Evolutionary conservation across 1,139 yeast genomes (phyloP).

Genomic region (Arxiozyma telluris): DNA sequence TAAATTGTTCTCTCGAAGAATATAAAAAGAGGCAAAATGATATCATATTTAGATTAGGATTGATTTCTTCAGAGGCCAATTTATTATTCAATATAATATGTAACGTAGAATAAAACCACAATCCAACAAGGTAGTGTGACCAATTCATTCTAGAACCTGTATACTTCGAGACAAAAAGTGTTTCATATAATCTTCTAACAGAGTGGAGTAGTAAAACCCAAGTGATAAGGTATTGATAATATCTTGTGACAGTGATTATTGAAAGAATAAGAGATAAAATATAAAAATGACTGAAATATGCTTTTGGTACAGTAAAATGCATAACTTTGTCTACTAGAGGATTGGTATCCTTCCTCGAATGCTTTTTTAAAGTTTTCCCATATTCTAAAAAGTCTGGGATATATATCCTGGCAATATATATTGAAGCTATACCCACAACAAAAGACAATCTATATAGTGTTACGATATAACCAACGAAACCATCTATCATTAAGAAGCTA

Average conservation of each 20-base stretch:
- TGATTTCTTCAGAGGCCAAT: conserved; percentile 16
- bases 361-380: conserved; percentile 32
- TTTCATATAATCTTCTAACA: conserved; percentile 55
- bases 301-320: conserved; percentile 38
- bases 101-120: conserved; percentile 49
- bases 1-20: conserved; percentile 48
- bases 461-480: background rate
- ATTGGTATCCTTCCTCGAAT: background rate
- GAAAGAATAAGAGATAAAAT: conserved; percentile 18
- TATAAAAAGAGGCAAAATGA: conserved; percentile 32
- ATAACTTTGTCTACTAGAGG: conserved; percentile 14
- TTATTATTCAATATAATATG: conserved; percentile 30
- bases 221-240: conserved; percentile 20
- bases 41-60: conserved; percentile 10
- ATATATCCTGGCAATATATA: conserved; percentile 21
- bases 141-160: conserved; percentile 56
- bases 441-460: conserved; percentile 8
- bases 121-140: conserved; percentile 68
- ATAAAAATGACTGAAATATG: conserved; percentile 34
- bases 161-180: conserved; percentile 42
- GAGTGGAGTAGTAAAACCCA: conserved; percentile 46
- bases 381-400: conserved; percentile 31
- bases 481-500: background rate
- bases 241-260: conserved; percentile 6
- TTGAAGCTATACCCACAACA: conserved; percentile 16